Percentiles rank a stretch among this genome's conserved stretches.
These are phyloP conservation scores for Arthrinium phaeospermum DNA, from an alignment of 2,329 filamentous ascomycete genomes.

Conservation along the genomic window DNA sequence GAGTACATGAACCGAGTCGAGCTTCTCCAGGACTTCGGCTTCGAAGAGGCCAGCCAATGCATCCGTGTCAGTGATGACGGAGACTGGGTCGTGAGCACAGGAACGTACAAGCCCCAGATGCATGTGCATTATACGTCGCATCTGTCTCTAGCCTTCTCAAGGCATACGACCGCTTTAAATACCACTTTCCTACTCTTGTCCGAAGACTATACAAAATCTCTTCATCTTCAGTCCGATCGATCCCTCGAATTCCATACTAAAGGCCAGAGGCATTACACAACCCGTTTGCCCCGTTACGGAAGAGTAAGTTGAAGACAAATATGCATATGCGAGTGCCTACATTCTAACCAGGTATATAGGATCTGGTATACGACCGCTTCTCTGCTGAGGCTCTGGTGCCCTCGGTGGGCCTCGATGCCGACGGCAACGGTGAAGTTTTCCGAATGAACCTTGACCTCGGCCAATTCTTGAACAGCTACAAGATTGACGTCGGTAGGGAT, in stretches of 20 bases:
- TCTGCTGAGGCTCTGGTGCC: slow-evolving; percentile 87
- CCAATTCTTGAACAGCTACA: slow-evolving; percentile 92
- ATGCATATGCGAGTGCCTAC: neutral
- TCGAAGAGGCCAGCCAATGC: slow-evolving; percentile 92
- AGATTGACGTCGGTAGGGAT: slow-evolving; percentile 87
- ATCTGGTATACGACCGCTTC: slow-evolving; percentile 81
- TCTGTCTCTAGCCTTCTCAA: slow-evolving; percentile 88
- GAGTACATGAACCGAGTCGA: slow-evolving; percentile 95
- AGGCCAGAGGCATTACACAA: slow-evolving; percentile 83
- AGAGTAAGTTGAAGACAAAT: slow-evolving; percentile 47
- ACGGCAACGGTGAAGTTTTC: slow-evolving; percentile 91
- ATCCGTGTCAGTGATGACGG: slow-evolving; percentile 92
- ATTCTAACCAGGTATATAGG: slow-evolving; percentile 40
- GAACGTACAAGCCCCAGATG: slow-evolving; percentile 71
- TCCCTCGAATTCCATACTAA: slow-evolving; percentile 92
- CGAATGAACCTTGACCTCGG: slow-evolving; percentile 90
- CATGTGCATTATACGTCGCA: slow-evolving; percentile 96
- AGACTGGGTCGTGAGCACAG: slow-evolving; percentile 82
- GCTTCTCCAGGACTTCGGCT: slow-evolving; percentile 95
- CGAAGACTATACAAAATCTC: slow-evolving; percentile 88
- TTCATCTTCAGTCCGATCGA: slow-evolving; percentile 92
- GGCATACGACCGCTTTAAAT: slow-evolving; percentile 91
- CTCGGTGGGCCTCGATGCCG: slow-evolving; percentile 82
- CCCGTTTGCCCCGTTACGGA: slow-evolving; percentile 91
- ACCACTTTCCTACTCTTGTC: slow-evolving; percentile 89